Evolutionary conservation across 1,284 basidiomycete genomes (phyloP).

Genomic region (Coriolopsis trogii): DNA sequence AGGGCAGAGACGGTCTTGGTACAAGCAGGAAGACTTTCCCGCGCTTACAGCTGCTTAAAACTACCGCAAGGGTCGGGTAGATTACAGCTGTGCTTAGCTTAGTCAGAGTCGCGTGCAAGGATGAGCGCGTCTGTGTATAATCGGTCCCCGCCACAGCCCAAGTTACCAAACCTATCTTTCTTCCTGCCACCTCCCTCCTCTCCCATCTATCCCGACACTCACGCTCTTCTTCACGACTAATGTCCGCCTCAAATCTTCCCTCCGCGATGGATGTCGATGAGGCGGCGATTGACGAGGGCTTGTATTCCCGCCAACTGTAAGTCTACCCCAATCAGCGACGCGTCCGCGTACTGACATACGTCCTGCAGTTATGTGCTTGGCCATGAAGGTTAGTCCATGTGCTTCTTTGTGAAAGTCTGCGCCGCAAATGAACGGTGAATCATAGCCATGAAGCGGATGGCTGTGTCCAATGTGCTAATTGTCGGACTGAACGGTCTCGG

Average conservation of each 20-base stretch:
- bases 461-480: conserved; percentile 92
- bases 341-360: conserved; percentile 27
- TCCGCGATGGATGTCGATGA: conserved; percentile 84
- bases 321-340: conserved; percentile 36
- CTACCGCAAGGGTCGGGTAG: too few species aligned
- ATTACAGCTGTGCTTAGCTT: conserved; percentile 17
- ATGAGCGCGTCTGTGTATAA: conserved; percentile 17
- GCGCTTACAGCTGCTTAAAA: too few species aligned
- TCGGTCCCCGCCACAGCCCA: conserved; percentile 20
- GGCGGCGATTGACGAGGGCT: conserved; percentile 84
- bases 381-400: conserved; percentile 75
- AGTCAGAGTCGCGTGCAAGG: conserved; percentile 25
- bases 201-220: conserved; percentile 10
- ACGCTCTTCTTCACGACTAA: conserved; percentile 34
- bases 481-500: conserved; percentile 94
- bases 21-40: not conserved
- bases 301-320: conserved; percentile 96
- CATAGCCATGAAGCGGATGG: conserved; percentile 99
- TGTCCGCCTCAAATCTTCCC: conserved; percentile 55
- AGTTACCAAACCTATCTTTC: conserved; percentile 24
- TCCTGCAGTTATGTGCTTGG: conserved; percentile 86
- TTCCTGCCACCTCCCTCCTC: conserved; percentile 13
- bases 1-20: not conserved
- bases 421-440: conserved; percentile 2
- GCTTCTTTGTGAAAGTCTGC: not conserved